Evolutionary conservation across 768 basidiomycete species (phyloP).

Genomic region (Steccherinum ochraceum): DNA sequence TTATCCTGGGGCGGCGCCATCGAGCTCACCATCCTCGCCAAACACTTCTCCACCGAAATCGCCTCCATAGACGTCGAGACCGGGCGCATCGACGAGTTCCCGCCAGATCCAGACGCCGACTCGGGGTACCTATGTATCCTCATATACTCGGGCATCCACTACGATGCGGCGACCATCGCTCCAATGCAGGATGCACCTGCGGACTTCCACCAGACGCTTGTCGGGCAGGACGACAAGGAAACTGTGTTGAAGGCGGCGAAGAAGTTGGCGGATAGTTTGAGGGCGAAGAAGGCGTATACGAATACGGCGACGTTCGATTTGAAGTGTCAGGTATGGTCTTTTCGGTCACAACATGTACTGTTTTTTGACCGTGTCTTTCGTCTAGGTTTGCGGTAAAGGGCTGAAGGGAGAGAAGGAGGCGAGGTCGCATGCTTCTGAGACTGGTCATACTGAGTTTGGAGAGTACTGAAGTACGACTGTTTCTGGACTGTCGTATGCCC

Average conservation of each 20-base stretch:
- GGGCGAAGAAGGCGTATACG: slow-evolving; percentile 78
- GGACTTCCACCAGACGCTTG: slow-evolving; percentile 86
- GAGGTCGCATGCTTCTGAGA: slow-evolving; percentile 77
- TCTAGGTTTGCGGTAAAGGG: slow-evolving; percentile 72
- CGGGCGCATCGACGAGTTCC: slow-evolving; percentile 81
- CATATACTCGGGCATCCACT: slow-evolving; percentile 96
- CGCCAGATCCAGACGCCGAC: slow-evolving; percentile 40
- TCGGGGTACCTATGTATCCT: slow-evolving; percentile 46
- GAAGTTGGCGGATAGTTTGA: slow-evolving; percentile 65
- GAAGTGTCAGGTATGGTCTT: slow-evolving; percentile 67
- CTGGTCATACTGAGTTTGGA: slow-evolving; percentile 81
- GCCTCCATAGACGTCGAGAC: slow-evolving; percentile 89
- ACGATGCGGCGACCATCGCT: slow-evolving; percentile 84
- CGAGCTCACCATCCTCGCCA: slow-evolving; percentile 80
- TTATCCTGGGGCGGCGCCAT: slow-evolving; percentile 95
- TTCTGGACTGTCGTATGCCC: too few relatives aligned
- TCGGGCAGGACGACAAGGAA: slow-evolving; percentile 48
- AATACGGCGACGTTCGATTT: slow-evolving; percentile 91
- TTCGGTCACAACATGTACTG: neutral
- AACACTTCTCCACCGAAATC: slow-evolving; percentile 81
- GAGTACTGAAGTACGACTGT: slow-evolving; percentile 59
- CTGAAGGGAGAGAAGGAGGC: slow-evolving; percentile 95
- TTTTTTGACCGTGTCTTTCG: slow-evolving; percentile 1
- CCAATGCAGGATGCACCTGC: slow-evolving; percentile 68
- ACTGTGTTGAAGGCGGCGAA: slow-evolving; percentile 56